phyloP scores from a whole-genome alignment of 176 grass and related monocot species.

The Oryza meyeriana region DNA sequence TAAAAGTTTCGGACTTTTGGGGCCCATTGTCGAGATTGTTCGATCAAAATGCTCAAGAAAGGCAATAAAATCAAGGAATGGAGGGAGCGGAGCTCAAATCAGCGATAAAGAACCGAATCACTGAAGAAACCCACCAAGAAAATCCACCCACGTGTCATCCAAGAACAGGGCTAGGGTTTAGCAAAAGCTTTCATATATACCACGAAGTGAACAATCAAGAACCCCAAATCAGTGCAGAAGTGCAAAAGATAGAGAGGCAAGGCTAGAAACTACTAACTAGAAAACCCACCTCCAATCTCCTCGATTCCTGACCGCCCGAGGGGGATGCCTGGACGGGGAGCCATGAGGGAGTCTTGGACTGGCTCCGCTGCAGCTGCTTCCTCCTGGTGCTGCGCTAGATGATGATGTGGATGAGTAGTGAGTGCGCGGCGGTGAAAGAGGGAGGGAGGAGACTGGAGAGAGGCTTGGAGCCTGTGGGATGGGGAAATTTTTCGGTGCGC shows the following conservation, averaged over 20 bases:
- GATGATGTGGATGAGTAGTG: no score
- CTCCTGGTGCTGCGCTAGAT: no score
- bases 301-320: background rate
- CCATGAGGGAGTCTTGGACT: background rate
- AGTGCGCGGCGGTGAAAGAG: no score
- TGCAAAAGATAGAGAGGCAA: background rate
- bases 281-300: background rate
- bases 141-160: background rate
- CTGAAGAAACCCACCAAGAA: background rate
- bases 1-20: background rate
- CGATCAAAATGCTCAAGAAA: background rate
- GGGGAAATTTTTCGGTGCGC: background rate
- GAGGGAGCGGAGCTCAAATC: background rate
- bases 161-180: background rate
- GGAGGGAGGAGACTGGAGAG: no score
- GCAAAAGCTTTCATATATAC: background rate
- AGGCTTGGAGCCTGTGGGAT: no score
- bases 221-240: conserved; percentile 1
- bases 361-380: no score
- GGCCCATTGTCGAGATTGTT: background rate
- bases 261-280: background rate
- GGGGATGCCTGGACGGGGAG: background rate
- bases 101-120: background rate
- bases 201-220: conserved; percentile 19
- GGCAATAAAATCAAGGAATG: conserved; percentile 17